These are phyloP conservation scores for Vararia minispora DNA, from an alignment of 768 basidiomycete species.

Conservation along the genomic window DNA sequence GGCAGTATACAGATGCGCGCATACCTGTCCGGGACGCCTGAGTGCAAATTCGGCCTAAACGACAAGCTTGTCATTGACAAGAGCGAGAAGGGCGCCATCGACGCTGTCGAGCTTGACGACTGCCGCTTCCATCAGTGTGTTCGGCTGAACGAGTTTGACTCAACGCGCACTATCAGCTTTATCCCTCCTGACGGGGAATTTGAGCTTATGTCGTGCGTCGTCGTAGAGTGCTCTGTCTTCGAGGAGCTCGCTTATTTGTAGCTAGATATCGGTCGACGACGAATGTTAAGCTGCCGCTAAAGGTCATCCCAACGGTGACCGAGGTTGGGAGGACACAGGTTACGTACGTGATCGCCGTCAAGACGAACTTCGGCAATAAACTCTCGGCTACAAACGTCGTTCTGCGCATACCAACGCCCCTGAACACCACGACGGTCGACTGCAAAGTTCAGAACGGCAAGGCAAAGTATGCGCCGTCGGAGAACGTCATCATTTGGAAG, in stretches of 20 bases:
- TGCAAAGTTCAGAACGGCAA: conserved; percentile 90
- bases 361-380: conserved; percentile 85
- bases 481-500: conserved; percentile 99
- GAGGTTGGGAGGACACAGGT: conserved; percentile 91
- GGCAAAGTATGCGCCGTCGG: conserved; percentile 93
- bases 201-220: conserved; percentile 83
- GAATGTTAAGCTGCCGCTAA: conserved; percentile 90
- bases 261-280: conserved; percentile 88
- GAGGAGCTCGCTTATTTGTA: not conserved
- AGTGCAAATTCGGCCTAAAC: conserved; percentile 98
- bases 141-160: conserved; percentile 88
- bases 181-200: conserved; percentile 99
- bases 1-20: conserved; percentile 98
- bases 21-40: conserved; percentile 92
- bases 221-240: not conserved
- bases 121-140: conserved; percentile 99
- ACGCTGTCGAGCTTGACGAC: conserved; percentile 93
- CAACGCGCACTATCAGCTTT: conserved; percentile 89
- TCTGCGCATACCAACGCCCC: conserved; percentile 87
- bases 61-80: conserved; percentile 98
- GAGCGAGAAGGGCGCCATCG: conserved; percentile 41
- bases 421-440: conserved; percentile 88
- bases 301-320: conserved; percentile 81
- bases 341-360: conserved; percentile 80
- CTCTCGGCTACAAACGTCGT: conserved; percentile 90